Evolutionary conservation across 768 basidiomycete genomes (phyloP).

Genomic region (Termitomyces eurrhizus): DNA sequence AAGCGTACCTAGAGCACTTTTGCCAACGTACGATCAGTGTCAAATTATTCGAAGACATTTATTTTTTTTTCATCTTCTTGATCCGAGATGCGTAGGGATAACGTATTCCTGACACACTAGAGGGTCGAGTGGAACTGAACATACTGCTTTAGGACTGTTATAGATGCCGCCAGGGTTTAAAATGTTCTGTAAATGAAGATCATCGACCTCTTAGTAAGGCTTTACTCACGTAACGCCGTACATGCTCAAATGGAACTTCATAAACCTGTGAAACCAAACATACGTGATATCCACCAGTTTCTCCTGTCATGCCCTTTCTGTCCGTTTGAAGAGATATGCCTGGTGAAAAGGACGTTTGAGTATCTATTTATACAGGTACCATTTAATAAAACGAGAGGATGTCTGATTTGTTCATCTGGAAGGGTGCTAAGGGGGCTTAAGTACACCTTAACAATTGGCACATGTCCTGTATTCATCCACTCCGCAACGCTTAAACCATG

Average conservation of each 20-base stretch:
- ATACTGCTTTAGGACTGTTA: background rate
- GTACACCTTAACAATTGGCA: background rate
- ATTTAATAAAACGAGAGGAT: background rate
- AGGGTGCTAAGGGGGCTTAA: background rate
- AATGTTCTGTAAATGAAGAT: background rate
- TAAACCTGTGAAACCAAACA: too few relatives aligned
- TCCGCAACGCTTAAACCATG: background rate
- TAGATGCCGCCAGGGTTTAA: background rate
- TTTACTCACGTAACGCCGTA: too few relatives aligned
- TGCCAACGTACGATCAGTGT: background rate
- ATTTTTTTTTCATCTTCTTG: background rate
- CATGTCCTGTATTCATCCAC: background rate
- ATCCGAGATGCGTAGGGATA: background rate
- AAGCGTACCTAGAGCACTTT: background rate
- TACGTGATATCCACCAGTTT: background rate
- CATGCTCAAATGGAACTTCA: too few relatives aligned
- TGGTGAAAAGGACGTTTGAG: background rate
- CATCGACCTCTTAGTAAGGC: too few relatives aligned
- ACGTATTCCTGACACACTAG: background rate
- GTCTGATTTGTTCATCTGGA: background rate
- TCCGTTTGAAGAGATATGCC: too few relatives aligned
- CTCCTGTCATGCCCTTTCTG: background rate
- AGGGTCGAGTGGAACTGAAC: background rate
- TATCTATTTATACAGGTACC: background rate
- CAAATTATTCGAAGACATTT: background rate